Base-by-base conservation (phyloP, 2,329 filamentous ascomycete species). In the Cytospora leucostoma region DNA sequence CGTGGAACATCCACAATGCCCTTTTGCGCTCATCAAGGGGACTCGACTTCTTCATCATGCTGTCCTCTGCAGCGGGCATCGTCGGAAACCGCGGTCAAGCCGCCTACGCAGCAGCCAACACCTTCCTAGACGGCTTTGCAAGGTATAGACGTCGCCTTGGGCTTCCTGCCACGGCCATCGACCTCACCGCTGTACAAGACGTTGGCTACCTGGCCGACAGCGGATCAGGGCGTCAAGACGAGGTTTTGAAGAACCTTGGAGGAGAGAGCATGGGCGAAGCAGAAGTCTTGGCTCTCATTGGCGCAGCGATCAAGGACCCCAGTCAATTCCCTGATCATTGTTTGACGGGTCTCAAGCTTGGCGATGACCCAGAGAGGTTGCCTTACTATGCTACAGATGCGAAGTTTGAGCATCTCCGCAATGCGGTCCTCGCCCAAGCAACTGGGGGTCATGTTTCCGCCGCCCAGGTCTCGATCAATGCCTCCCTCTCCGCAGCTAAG, bases 371-470 rank as follows among this genome's bases (percentile, higher is more conserved):
- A 32, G 44, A 59, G 12, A 65, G 33, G 67, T 72, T 78, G 56
- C 82, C 82, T 0, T 86, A 84, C 74, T 86, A 83, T 79, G 79
- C 78, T 4, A 70, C 76, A 2, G 84, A 87, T 56, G 80, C 79
- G 59, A 85, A 83, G 70, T 85, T 85, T 72, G 78, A 79, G 61
- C 74, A 78, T 37, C 75, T 86, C 33, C 78, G 78, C 13, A 75
- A 78, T 52, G 73, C 72, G 8, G 76, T 75, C 0, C 74, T 77
- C 10, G 76, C 73, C 0, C 21, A 37, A 21, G 53, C 32, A 3
- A 55, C 38, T 19, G 60, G n/a, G 2, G 37, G 34, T 11, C 2
- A 7, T 21, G 44, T 47, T 19, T 19, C 44, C 73, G 73, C 67
- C 0, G 66, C 66, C 32, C 66, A 72, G 0, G 72, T 82, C 7